These are phyloP conservation scores for Colletotrichum sp. DNA, from an alignment of 2,329 filamentous ascomycete genomes.

Conservation along the genomic window DNA sequence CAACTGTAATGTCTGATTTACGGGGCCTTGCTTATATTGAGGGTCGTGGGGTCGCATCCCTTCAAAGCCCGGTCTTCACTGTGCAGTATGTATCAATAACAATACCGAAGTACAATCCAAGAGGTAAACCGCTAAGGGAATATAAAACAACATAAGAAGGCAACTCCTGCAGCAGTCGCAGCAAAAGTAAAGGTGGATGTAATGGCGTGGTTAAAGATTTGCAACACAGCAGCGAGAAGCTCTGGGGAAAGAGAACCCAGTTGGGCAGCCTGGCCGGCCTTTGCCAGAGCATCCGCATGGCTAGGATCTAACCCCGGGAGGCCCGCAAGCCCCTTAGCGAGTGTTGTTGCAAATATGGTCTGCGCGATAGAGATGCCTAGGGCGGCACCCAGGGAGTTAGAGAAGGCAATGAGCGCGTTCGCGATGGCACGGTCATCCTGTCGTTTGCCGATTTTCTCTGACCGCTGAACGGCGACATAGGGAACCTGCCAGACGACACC, in stretches of 20 bases:
- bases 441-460: background rate
- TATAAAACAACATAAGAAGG: background rate
- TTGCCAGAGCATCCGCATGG: background rate
- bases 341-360: background rate
- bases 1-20: too few relatives aligned
- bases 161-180: constrained; percentile 14
- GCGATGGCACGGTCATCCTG: background rate
- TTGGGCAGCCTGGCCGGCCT: background rate
- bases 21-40: too few relatives aligned
- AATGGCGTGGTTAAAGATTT: background rate
- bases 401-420: background rate
- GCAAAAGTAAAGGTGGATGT: background rate
- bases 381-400: background rate
- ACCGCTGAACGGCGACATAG: background rate
- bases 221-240: background rate
- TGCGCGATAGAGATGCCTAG: background rate
- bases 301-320: background rate
- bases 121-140: background rate
- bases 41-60: background rate
- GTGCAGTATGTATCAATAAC: too few relatives aligned
- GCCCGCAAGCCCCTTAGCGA: background rate
- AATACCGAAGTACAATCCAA: background rate
- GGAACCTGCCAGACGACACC: background rate
- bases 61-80: background rate
- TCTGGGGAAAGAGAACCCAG: background rate